Base-by-base conservation (phyloP, 2,329 filamentous ascomycete species). In the Leptodontidium sp. region DNA sequence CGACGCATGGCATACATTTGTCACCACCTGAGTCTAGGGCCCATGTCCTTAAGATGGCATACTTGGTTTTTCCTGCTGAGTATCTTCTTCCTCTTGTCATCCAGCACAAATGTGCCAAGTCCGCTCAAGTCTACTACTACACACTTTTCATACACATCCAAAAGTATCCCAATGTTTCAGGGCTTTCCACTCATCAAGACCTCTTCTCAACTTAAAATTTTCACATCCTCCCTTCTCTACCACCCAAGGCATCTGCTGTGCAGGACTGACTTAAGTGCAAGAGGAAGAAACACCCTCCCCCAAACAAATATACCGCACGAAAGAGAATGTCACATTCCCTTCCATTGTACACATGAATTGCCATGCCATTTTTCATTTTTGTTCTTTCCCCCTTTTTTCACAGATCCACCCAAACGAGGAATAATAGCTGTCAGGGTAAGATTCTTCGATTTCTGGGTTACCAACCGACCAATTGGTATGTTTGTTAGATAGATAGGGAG, bases 31-130 rank as follows among this genome's bases (percentile, higher is more conserved):
- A 43, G 3, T 26, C 21, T 21, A 12, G 32, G 35, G n/a, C 11
- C 14, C 26, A 17, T 43, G n/a, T 15, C 43, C 12, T 38, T n/a
- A 26, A n/a, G 35, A 59, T 43, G 38, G n/a, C 35, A 59, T 59
- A 26, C 35, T n/a, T 43, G n/a, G 32, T 59, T 59, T 43, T 35
- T 40, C 12, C 35, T 9, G 55, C 35, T 59, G 55, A 59, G 55
- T 43, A 59, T 43, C n/a, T 43, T 32, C 55, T 17, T 59, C 21
- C 26, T 59, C n/a, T 59, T 21, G 21, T 21, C 21, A 21, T 59
- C 38, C 38, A n/a, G 1, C 47, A 43, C 17, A 43, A 38, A 15
- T 21, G 14, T 59, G 38, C 21, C 38, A 24, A 49, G 47, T 21
- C 15, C 32, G 35, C 55, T 40, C 55, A 15, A 40, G 21, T 43